A percentile compares a stretch with the other conserved stretches of the same genome.
Conservation (phyloP, 192 early-diverging fungal species). For the Phlyctochytrium arcticum region DNA sequence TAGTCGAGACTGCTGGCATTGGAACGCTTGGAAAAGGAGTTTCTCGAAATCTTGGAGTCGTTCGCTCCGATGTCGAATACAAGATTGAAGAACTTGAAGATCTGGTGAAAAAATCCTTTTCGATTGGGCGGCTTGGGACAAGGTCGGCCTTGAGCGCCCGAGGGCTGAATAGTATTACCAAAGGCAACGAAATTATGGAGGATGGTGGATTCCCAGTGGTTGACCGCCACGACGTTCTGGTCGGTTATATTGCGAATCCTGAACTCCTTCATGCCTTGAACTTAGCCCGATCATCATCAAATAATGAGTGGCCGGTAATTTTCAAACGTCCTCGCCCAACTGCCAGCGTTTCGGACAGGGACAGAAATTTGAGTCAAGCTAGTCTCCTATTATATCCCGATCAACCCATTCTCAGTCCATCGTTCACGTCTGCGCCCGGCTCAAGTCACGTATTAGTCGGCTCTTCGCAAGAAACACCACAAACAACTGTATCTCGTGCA, state of each 20-base stretch:
- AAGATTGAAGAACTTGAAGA: neutral
- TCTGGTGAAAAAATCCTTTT: neutral
- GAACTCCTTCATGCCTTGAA: conserved; percentile 67
- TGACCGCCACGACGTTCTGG: conserved; percentile 35
- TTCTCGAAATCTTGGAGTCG: neutral
- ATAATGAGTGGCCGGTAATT: conserved; percentile 5
- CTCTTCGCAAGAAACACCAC: too few relatives aligned
- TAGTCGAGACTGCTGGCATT: neutral
- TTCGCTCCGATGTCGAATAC: neutral
- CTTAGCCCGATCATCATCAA: neutral
- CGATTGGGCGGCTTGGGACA: too few relatives aligned
- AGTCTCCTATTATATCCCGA: too few relatives aligned
- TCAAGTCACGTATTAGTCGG: too few relatives aligned
- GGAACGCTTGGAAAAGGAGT: neutral
- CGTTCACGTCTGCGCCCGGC: too few relatives aligned
- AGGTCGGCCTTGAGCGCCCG: neutral
- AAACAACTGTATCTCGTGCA: too few relatives aligned
- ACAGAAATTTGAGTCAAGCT: neutral
- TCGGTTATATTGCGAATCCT: conserved; percentile 76
- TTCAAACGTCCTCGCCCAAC: conserved; percentile 6
- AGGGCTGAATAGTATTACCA: too few relatives aligned
- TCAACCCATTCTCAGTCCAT: too few relatives aligned
- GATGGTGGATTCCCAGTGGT: conserved; percentile 81
- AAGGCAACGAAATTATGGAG: neutral
- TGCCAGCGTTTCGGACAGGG: neutral